Evolutionary conservation across 75 land plant species (phyloP), one percentile per base, ranked within the genome.

Genomic region (Larix kaempferi): DNA sequence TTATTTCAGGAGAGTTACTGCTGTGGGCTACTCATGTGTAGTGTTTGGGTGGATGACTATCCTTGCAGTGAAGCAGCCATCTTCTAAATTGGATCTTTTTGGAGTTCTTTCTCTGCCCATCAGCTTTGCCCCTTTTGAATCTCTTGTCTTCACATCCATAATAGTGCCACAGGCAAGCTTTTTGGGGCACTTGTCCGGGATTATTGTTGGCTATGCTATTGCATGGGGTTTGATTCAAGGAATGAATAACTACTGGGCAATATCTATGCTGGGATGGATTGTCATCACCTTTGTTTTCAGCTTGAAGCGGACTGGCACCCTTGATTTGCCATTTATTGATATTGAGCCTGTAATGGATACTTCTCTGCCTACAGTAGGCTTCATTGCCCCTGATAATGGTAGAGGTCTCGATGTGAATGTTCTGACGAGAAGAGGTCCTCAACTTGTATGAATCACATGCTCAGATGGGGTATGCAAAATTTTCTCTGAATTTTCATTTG

Each of bases 1-100:
- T 77, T 91, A 89, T 77, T 97, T 91, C 74, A 83, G 88, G 65
- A 82, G 98, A 78, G 99, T 97, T 54, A 89, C 94, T 6, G 99
- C 99, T 19, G 99, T 97, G 61, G 99, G 99, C 13, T 98, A 98
- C 62, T 98, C 99, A 23, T 95, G 98, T 82, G 98, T 98, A 33
- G 99, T 98, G 62, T 98, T 98, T 80, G 99, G 99, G 37, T 98
- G 98, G 99, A 98, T 98, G 99, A 98, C 99, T 0, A 93, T 98
- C 14, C 87, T 98, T 57, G 85, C 99, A 17, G 92, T 88, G 73
- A 95, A 91, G 89, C 98, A 95, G 75, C 99, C 99, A 12, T 93
- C 98, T 8, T 88, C 91, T 8, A 98, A 92, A 80, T 80, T 98
- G 88, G 86, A 93, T 57, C 88, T 98, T 13, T 98, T 98, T 84